Base-by-base conservation (phyloP, 805 yeast genomes). In the Kluyveromyces wickerhamii region DNA sequence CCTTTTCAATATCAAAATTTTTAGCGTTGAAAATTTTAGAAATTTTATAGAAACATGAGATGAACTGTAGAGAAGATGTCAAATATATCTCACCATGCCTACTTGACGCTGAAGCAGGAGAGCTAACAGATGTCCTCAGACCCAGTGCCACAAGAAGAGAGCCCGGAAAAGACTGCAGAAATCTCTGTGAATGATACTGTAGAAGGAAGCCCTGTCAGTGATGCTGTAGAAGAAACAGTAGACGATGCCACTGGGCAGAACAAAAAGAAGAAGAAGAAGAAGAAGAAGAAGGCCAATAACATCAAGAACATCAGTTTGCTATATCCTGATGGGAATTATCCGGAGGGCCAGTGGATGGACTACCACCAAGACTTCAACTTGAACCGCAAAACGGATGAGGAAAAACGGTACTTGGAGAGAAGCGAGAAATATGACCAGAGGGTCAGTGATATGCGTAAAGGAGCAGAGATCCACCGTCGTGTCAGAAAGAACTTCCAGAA, bases 391-490 rank as follows among this genome's bases (percentile, higher is more conserved):
- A 86, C 96, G 0, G 78, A 77, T 44, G 96, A 85, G 52, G 98
- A 92, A 54, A 73, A 77, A 57, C 68, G 96, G 45, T 79, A 84
- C 47, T 59, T 78, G 47, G 92, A 83, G 47, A 71, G 84, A 39
- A 52, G 51, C 31, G 30, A 39, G 16, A 75, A 73, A 47, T 69
- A 67, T 47, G 66, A 69, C 45, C 59, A 64, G 34, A 70, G 66
- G 35, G 84, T 94, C 82, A 79, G 87, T 43, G 96, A 88, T 42
- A 78, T 87, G 62, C 76, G 99, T 52, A 86, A 86, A 54, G 98
- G 88, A 37, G 96, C 97, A 2, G 99, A 92, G 57, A 80, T 88
- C 34, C 99, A 92, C 57, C 74, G 97, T 45, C 71, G 95, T 49
- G 96, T 84, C 8, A 74, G 98, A 49, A 75, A 75, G 42, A 77